Conservation (phyloP, 2,329 filamentous ascomycete genomes). For the Venturiaceae sp. region DNA sequence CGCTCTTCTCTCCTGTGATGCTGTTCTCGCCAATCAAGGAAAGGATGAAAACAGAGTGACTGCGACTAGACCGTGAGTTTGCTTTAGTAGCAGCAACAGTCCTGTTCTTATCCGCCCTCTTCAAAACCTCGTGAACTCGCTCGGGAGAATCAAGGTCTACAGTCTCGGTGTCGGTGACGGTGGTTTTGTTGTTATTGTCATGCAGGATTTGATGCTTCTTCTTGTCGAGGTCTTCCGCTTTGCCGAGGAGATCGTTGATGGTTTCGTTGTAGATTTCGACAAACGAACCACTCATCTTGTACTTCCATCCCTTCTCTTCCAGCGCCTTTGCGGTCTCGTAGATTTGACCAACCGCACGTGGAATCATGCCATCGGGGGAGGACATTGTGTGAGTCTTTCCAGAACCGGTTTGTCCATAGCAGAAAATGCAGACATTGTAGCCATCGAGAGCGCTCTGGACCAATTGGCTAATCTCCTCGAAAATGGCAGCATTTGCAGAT, state of each 20-base stretch:
- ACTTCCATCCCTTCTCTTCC: constrained; percentile 86
- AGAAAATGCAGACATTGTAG: constrained; percentile 98
- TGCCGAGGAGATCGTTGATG: constrained; percentile 77
- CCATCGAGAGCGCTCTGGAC: constrained; percentile 94
- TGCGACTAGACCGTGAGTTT: constrained; percentile 88
- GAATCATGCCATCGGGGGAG: constrained; percentile 91
- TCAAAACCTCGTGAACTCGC: constrained; percentile 70
- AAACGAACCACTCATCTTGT: constrained; percentile 90
- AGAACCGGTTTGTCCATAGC: constrained; percentile 93
- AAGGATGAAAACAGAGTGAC: constrained; percentile 92
- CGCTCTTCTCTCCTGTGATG: constrained; percentile 72
- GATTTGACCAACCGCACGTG: constrained; percentile 84
- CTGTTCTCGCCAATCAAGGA: constrained; percentile 56
- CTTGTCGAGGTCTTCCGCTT: constrained; percentile 60
- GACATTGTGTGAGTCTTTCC: constrained; percentile 98
- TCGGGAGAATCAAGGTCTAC: constrained; percentile 69
- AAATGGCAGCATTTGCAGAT: constrained; percentile 75
- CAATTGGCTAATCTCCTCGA: constrained; percentile 92
- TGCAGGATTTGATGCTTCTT: constrained; percentile 87
- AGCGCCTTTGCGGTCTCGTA: constrained; percentile 78
- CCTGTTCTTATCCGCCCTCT: constrained; percentile 72
- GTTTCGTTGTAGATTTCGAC: constrained; percentile 98
- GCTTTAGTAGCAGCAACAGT: constrained; percentile 95
- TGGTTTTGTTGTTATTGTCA: constrained; percentile 71
- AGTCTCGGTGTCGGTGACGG: constrained; percentile 68